phyloP scores from a whole-genome alignment of 2,329 filamentous ascomycete genomes.

The Phialophora macrospora region DNA sequence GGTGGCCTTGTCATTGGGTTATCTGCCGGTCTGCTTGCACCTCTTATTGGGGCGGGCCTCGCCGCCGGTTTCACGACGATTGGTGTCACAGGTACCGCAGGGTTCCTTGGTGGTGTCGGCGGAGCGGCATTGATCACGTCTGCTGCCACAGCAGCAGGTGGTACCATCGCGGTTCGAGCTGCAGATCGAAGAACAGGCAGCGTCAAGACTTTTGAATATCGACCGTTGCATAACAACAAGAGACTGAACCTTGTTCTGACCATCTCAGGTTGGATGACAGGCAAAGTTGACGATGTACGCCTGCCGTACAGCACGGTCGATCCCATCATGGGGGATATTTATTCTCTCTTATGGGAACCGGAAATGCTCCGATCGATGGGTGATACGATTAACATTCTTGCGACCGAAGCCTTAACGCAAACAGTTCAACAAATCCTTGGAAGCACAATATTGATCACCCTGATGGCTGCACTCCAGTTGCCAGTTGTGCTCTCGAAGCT shows the following conservation, averaged over 20 bases:
- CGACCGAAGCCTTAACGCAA: conserved; percentile 96
- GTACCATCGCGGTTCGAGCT: conserved; percentile 82
- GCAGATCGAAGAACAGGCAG: conserved; percentile 86
- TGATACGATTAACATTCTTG: conserved; percentile 97
- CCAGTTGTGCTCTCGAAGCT: conserved; percentile 92
- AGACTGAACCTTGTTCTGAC: conserved; percentile 94
- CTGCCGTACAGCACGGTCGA: conserved; percentile 95
- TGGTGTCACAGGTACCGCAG: conserved; percentile 83
- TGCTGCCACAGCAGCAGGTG: conserved; percentile 80
- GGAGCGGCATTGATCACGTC: conserved; percentile 95
- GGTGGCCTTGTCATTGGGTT: conserved; percentile 94
- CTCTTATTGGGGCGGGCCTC: conserved; percentile 90
- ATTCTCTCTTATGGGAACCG: conserved; percentile 95
- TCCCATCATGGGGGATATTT: conserved; percentile 96
- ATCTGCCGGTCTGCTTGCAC: conserved; percentile 87
- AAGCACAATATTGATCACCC: conserved; percentile 80
- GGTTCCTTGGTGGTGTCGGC: conserved; percentile 88
- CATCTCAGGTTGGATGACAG: conserved; percentile 97
- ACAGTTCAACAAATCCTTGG: conserved; percentile 93
- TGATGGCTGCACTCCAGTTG: conserved; percentile 93
- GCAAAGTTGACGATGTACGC: conserved; percentile 94
- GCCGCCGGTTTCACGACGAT: conserved; percentile 95
- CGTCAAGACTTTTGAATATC: conserved; percentile 95
- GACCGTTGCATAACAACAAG: conserved; percentile 97
- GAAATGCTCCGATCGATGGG: conserved; percentile 98